Evolutionary conservation across 2,329 filamentous ascomycete genomes (phyloP).

Genomic region (Leptodontidium sp.): DNA sequence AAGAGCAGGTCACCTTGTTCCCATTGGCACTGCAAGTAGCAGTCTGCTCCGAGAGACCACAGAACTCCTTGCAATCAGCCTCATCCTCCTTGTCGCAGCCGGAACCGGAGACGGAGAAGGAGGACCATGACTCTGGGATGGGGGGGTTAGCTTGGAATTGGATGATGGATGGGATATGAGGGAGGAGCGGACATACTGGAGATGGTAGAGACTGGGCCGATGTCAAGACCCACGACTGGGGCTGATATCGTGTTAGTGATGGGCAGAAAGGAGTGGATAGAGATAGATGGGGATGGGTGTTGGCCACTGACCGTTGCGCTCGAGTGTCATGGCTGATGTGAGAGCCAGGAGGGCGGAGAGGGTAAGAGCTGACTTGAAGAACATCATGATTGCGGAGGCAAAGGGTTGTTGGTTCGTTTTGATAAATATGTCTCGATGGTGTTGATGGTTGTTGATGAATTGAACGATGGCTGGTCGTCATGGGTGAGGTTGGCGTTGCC

Average conservation of each 20-base stretch:
- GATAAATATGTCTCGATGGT: constrained; percentile 24
- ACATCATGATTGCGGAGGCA: constrained; percentile 28
- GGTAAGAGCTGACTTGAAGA: constrained; percentile 33
- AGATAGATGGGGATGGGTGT: background rate
- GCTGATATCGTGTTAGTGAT: constrained; percentile 28
- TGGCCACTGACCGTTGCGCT: constrained; percentile 23
- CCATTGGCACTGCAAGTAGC: constrained; percentile 31
- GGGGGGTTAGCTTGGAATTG: constrained; percentile 12
- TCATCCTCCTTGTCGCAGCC: constrained; percentile 33
- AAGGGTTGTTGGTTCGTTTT: constrained; percentile 1
- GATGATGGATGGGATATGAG: background rate
- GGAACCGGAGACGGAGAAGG: constrained; percentile 26
- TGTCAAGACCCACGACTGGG: constrained; percentile 19
- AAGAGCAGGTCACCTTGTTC: constrained; percentile 35
- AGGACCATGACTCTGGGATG: constrained; percentile 13
- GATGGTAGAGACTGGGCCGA: background rate
- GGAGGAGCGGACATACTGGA: constrained; percentile 8
- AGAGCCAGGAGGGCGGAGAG: constrained; percentile 29
- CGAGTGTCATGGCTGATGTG: constrained; percentile 28
- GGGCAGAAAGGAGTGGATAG: too few relatives aligned
- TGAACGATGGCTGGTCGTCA: background rate
- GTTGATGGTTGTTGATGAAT: constrained; percentile 18
- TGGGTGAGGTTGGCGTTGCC: too few relatives aligned
- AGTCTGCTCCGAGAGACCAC: constrained; percentile 30
- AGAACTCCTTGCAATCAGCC: constrained; percentile 36